phyloP scores from a whole-genome alignment of 2,329 filamentous ascomycete species.

The Aspergillus oerlinghausenensis region DNA sequence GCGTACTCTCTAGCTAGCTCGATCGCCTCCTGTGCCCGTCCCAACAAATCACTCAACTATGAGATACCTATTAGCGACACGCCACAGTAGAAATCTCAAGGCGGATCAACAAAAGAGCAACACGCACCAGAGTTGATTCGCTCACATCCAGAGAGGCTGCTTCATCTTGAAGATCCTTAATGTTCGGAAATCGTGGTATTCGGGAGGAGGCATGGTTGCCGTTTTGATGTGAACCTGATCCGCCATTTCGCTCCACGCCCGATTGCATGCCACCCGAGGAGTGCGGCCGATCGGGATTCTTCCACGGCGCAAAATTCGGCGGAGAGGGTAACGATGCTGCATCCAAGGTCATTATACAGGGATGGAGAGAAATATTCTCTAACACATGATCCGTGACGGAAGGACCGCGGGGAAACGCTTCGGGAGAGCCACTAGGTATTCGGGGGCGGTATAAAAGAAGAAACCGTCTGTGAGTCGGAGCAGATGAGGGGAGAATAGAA shows the following conservation, averaged over 20 bases:
- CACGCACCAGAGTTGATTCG: constrained; percentile 29
- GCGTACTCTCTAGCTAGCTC: constrained; percentile 28
- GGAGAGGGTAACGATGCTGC: constrained; percentile 35
- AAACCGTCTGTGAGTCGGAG: not conserved
- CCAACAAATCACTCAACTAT: constrained; percentile 33
- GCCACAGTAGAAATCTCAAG: not conserved
- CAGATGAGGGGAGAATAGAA: not conserved
- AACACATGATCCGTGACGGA: constrained; percentile 22
- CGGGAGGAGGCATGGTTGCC: constrained; percentile 13
- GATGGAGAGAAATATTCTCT: constrained; percentile 11
- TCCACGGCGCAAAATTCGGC: constrained; percentile 31
- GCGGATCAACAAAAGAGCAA: not conserved
- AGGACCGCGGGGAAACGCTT: not conserved
- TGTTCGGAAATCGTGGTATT: constrained; percentile 32
- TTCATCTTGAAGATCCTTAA: constrained; percentile 39
- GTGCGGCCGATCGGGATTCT: constrained; percentile 22
- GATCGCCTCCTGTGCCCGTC: constrained; percentile 34
- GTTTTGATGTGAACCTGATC: constrained; percentile 22
- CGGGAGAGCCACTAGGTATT: not conserved
- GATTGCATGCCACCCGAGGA: constrained; percentile 27
- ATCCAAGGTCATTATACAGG: constrained; percentile 35
- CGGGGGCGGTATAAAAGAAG: not conserved
- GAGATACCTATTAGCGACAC: constrained; percentile 12
- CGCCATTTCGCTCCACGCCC: constrained; percentile 19
- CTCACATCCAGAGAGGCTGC: constrained; percentile 31